Conservation (phyloP, 2,329 filamentous ascomycete species). For the Fusarium sp. region DNA sequence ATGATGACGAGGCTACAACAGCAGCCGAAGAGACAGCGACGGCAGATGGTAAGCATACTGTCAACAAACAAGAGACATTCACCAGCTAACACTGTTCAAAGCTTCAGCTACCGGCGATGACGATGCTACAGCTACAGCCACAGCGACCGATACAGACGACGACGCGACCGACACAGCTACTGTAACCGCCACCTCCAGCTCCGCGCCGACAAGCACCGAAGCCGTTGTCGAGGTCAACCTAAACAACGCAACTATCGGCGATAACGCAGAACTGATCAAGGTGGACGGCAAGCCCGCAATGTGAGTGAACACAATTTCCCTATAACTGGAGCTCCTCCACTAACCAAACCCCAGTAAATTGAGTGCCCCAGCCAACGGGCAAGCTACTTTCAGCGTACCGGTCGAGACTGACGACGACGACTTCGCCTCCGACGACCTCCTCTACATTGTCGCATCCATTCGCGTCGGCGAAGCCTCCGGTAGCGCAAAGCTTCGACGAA, state of each 20-base stretch:
- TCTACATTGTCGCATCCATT: slow-evolving; percentile 35
- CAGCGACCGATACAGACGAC: slow-evolving; percentile 1
- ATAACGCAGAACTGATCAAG: slow-evolving; percentile 29
- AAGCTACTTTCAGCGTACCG: slow-evolving; percentile 27
- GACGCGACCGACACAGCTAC: slow-evolving; percentile 17
- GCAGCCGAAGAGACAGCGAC: slow-evolving; percentile 20
- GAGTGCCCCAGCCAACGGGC: slow-evolving; percentile 30
- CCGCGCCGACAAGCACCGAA: slow-evolving; percentile 22
- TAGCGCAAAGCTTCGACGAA: slow-evolving; percentile 31
- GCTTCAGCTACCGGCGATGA: slow-evolving; percentile 26
- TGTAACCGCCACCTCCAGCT: slow-evolving; percentile 18
- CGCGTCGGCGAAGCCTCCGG: slow-evolving; percentile 28
- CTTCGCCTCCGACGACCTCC: slow-evolving; percentile 21
- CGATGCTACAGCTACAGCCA: slow-evolving; percentile 17
- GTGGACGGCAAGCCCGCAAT: slow-evolving; percentile 34
- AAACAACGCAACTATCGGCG: slow-evolving; percentile 32
- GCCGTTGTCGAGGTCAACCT: slow-evolving; percentile 22
- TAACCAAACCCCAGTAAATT: slow-evolving; percentile 16
- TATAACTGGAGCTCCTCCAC: neutral
- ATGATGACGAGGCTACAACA: slow-evolving; percentile 11
- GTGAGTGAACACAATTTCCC: neutral
- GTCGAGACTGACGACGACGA: slow-evolving; percentile 22
- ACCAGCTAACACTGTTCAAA: slow-evolving; percentile 8
- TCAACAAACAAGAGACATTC: neutral
- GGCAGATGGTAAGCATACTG: slow-evolving; percentile 20